Percentiles rank a stretch among this genome's conserved stretches.
Evolutionary conservation across 139 green algal species (phyloP).

Genomic region (Chlorella sorokiniana): DNA sequence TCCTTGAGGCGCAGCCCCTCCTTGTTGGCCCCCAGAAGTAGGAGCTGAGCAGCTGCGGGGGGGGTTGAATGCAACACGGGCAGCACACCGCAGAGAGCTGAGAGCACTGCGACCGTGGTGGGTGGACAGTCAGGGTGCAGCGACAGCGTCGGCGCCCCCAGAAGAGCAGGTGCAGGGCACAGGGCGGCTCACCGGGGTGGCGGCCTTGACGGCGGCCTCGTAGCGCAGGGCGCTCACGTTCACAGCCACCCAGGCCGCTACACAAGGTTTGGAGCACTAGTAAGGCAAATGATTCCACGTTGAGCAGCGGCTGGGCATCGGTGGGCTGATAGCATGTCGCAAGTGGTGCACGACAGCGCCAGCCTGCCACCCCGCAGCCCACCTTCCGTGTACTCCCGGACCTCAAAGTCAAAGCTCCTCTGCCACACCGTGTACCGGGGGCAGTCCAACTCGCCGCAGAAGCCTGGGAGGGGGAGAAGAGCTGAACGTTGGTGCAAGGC

Average conservation of each 20-base stretch:
- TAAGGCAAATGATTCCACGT: background rate
- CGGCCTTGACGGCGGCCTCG: background rate
- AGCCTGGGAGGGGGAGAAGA: no score
- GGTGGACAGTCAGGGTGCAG: no score
- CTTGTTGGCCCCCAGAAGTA: constrained; percentile 28
- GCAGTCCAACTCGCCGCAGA: constrained; percentile 20
- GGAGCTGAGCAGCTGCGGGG: background rate
- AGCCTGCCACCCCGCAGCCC: no score
- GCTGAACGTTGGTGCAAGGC: no score
- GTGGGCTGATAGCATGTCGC: no score
- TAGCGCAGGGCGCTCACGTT: background rate
- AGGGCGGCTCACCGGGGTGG: background rate
- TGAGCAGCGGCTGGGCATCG: background rate
- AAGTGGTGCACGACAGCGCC: background rate
- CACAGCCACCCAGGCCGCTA: constrained; percentile 10
- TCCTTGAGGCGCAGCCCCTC: constrained; percentile 26
- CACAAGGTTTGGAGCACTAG: background rate
- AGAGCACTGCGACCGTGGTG: background rate
- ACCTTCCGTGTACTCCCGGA: constrained; percentile 22
- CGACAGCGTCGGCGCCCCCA: no score
- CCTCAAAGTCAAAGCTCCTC: constrained; percentile 10
- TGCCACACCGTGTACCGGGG: constrained; percentile 6
- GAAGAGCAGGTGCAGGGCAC: no score
- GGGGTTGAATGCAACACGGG: no score
- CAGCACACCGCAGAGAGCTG: no score